These are phyloP conservation scores for Komagataea norvegica DNA, from an alignment of 1,139 yeast species.

Conservation along the genomic window DNA sequence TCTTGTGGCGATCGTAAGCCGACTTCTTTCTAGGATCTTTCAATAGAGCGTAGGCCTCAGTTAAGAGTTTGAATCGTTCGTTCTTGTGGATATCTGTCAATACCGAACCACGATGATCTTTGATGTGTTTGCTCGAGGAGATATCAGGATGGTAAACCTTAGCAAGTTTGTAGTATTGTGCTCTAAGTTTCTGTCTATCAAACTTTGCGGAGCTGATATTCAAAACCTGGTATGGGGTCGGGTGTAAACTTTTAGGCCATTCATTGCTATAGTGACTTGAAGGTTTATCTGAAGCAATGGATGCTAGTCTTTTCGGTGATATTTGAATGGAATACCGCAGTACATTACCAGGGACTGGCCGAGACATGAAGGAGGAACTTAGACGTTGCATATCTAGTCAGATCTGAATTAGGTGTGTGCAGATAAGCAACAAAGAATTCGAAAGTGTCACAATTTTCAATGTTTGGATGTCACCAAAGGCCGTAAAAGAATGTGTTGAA, in stretches of 20 bases:
- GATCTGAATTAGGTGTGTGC: too few species aligned
- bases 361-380: too few species aligned
- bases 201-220: conserved; percentile 40
- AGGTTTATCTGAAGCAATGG: conserved; percentile 3
- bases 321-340: too few species aligned
- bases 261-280: conserved; percentile 18
- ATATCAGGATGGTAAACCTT: conserved; percentile 88
- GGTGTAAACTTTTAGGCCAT: conserved; percentile 60
- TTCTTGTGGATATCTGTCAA: conserved; percentile 40
- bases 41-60: conserved; percentile 69
- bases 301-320: conserved; percentile 2
- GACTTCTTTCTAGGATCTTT: conserved; percentile 48
- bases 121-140: conserved; percentile 29
- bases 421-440: too few species aligned
- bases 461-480: too few species aligned
- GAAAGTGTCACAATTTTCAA: too few species aligned
- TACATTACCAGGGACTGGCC: too few species aligned
- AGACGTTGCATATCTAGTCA: too few species aligned
- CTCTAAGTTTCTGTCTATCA: conserved; percentile 43
- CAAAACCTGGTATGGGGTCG: conserved; percentile 75
- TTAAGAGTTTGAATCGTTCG: conserved; percentile 62
- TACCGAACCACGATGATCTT: conserved; percentile 31
- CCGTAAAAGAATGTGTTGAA: too few species aligned
- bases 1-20: conserved; percentile 40
- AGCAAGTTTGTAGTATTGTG: conserved; percentile 58